Conservation (phyloP, 2,329 filamentous ascomycete genomes). For the Ceratocystis lukuohia region DNA sequence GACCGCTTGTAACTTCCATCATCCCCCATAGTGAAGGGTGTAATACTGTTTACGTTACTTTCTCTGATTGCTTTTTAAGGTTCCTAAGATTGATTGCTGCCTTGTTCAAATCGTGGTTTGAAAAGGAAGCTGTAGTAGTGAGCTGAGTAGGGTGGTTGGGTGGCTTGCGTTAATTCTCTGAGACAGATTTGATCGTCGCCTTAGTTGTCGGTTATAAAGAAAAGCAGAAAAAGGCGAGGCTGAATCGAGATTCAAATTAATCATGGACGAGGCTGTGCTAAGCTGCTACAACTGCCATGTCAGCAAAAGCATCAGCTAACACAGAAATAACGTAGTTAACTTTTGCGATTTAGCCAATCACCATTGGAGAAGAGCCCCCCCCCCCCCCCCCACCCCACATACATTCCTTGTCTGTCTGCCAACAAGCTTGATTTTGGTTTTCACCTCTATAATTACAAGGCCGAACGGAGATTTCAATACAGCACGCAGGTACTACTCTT, state of each 20-base stretch:
- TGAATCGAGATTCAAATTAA: neutral
- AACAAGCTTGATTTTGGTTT: neutral
- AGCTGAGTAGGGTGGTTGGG: neutral
- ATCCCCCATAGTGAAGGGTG: conserved; percentile 20
- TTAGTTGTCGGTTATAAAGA: neutral
- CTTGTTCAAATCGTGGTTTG: neutral
- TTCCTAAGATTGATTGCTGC: too few species aligned
- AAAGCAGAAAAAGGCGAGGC: neutral
- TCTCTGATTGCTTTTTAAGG: too few species aligned
- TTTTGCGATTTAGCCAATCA: neutral
- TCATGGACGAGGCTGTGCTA: neutral
- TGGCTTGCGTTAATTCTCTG: neutral
- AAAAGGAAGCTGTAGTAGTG: neutral
- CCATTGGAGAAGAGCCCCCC: neutral
- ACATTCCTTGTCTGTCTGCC: neutral
- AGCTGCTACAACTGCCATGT: neutral
- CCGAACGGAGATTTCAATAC: too few species aligned
- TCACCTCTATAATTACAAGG: too few species aligned
- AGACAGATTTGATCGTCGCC: neutral
- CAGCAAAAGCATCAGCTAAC: neutral
- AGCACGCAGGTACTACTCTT: neutral
- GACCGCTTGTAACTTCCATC: conserved; percentile 30
- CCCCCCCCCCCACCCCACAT: too few species aligned
- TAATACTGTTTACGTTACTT: neutral
- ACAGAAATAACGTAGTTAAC: neutral